These are phyloP conservation scores for Houttuynia cordata DNA, from an alignment of 164 flowering plant genomes.

Conservation along the genomic window DNA sequence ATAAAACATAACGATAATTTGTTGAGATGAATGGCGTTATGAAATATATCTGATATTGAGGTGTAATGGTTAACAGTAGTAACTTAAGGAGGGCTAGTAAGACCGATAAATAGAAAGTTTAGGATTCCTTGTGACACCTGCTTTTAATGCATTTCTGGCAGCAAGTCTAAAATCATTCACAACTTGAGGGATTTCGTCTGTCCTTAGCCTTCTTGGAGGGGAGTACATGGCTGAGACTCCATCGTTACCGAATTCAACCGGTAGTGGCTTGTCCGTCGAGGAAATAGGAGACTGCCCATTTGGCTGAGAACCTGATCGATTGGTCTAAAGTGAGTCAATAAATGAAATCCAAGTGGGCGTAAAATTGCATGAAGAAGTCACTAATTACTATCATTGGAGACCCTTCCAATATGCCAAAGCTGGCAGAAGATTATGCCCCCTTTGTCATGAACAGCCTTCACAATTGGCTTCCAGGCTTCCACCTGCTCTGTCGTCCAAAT, in stretches of 20 bases:
- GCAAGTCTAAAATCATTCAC: constrained; percentile 27
- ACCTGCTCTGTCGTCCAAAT: constrained; percentile 23
- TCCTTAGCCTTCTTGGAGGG: constrained; percentile 19
- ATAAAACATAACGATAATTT: too few relatives aligned
- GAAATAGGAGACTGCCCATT: constrained; percentile 45
- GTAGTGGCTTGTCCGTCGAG: constrained; percentile 13
- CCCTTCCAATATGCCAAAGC: constrained; percentile 25
- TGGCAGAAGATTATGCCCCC: constrained; percentile 22
- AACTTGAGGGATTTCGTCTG: constrained; percentile 28
- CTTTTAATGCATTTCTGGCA: constrained; percentile 28
- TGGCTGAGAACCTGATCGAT: constrained; percentile 20
- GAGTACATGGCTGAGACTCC: constrained; percentile 16
- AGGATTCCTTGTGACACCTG: constrained; percentile 14
- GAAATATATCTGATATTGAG: too few relatives aligned
- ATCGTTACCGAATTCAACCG: constrained; percentile 12
- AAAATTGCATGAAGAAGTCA: too few relatives aligned
- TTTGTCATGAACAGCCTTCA: constrained; percentile 24
- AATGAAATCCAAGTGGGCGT: too few relatives aligned
- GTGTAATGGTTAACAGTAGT: too few relatives aligned
- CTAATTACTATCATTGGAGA: constrained; percentile 15
- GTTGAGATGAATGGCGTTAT: too few relatives aligned
- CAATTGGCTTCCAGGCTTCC: constrained; percentile 26
- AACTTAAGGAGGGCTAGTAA: too few relatives aligned
- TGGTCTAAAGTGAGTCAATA: too few relatives aligned
- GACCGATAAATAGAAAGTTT: too few relatives aligned